Evolutionary conservation across 2,329 filamentous ascomycete genomes (phyloP).

Genomic region (Talaromyces sp.): DNA sequence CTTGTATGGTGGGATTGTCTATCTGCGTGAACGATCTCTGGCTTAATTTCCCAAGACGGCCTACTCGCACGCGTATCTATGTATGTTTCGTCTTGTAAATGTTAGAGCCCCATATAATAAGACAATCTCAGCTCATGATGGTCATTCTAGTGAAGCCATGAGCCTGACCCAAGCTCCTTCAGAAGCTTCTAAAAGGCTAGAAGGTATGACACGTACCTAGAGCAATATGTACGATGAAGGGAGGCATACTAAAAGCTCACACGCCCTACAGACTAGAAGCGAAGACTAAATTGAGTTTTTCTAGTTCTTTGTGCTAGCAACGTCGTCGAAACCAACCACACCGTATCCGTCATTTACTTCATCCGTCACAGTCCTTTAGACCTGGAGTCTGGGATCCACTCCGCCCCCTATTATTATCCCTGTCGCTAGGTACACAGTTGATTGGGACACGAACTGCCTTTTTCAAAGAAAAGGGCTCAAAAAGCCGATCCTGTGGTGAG

Average conservation of each 20-base stretch:
- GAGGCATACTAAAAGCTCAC: not conserved
- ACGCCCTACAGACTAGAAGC: not conserved
- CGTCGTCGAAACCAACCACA: not conserved
- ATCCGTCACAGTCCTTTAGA: not conserved
- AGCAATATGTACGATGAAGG: not conserved
- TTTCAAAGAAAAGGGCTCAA: not conserved
- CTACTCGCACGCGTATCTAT: not conserved
- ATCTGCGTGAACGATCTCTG: not conserved
- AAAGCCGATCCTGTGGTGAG: not conserved
- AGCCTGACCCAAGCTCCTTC: not conserved
- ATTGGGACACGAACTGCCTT: not conserved
- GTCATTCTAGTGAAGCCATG: not conserved
- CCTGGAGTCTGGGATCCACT: not conserved
- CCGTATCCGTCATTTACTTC: not conserved
- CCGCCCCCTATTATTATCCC: not conserved
- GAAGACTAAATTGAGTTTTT: not conserved
- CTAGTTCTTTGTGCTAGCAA: not conserved
- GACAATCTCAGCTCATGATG: not conserved
- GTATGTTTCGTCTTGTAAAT: not conserved
- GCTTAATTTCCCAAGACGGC: not conserved
- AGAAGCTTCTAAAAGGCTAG: not conserved
- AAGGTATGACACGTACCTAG: not conserved
- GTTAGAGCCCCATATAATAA: not conserved
- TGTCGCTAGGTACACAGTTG: not conserved
- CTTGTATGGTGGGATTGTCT: not conserved